Conservation (phyloP, 148 eudicot genomes). For the Cornus kousa region DNA sequence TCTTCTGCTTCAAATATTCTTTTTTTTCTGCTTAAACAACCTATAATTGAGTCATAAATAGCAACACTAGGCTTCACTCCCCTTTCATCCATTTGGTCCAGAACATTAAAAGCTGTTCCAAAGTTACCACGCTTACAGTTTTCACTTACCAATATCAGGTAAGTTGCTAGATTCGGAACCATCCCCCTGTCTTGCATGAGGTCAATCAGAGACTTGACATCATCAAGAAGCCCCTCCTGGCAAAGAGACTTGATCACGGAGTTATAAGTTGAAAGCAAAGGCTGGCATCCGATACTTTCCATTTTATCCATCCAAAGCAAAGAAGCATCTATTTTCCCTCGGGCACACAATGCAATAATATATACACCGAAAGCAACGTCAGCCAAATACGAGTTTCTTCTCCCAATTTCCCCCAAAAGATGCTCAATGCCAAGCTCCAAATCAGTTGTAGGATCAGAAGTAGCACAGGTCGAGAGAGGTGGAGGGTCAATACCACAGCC, state of each 20-base stretch:
- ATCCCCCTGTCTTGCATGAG: slow-evolving; percentile 39
- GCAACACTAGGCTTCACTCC: slow-evolving; percentile 38
- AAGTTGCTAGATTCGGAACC: slow-evolving; percentile 35
- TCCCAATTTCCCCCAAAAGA: slow-evolving; percentile 32
- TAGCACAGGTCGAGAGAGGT: not conserved
- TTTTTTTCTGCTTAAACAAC: slow-evolving; percentile 35
- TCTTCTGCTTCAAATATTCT: slow-evolving; percentile 32
- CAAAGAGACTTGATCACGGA: slow-evolving; percentile 42
- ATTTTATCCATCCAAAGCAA: slow-evolving; percentile 30
- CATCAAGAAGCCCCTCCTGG: slow-evolving; percentile 29
- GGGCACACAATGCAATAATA: slow-evolving; percentile 28
- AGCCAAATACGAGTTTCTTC: slow-evolving; percentile 26
- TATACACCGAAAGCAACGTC: slow-evolving; percentile 32
- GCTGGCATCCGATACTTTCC: slow-evolving; percentile 23
- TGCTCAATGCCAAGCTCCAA: slow-evolving; percentile 24
- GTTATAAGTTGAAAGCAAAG: slow-evolving; percentile 42
- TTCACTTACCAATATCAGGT: slow-evolving; percentile 33
- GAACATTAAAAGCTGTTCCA: slow-evolving; percentile 25
- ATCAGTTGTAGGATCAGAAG: slow-evolving; percentile 8
- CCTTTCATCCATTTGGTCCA: slow-evolving; percentile 29
- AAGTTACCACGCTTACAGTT: slow-evolving; percentile 33
- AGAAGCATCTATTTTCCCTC: slow-evolving; percentile 30
- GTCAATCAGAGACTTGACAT: slow-evolving; percentile 24
- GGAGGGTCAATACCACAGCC: slow-evolving; percentile 34
- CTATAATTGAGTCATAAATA: slow-evolving; percentile 36